These are phyloP conservation scores for Tephrocybe sp. DNA, from an alignment of 768 basidiomycete genomes.

Conservation along the genomic window DNA sequence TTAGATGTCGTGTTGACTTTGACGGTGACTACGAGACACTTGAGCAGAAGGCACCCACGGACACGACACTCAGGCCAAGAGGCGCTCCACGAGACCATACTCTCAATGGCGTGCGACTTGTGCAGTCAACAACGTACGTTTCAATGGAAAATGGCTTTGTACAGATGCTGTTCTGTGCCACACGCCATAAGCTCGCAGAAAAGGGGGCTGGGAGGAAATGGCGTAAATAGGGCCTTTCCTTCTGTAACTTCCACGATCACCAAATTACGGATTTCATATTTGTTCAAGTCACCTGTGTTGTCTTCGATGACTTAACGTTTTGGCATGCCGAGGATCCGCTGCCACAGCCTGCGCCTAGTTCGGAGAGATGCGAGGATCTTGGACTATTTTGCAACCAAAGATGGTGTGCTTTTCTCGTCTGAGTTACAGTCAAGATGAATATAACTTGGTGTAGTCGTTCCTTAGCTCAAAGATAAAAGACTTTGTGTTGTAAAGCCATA, in stretches of 20 bases:
- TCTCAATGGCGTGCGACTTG: no score
- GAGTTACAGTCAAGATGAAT: not conserved
- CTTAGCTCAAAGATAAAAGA: not conserved
- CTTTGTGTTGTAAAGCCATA: not conserved
- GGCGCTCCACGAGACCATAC: no score
- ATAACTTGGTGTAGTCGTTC: slow-evolving; percentile 2
- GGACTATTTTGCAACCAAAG: not conserved
- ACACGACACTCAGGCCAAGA: no score
- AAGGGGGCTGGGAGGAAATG: not conserved
- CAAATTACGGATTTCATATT: not conserved
- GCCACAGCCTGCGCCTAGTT: slow-evolving; percentile 1
- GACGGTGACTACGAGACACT: no score
- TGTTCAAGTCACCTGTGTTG: not conserved
- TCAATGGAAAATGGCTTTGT: not conserved
- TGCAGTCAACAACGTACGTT: not conserved
- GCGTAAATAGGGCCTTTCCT: not conserved
- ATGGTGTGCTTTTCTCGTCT: not conserved
- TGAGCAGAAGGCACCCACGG: no score
- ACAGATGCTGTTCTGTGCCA: not conserved
- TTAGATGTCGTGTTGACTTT: no score
- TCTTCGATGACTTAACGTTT: not conserved
- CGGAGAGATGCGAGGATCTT: slow-evolving; percentile 1
- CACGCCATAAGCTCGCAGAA: not conserved
- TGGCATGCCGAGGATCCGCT: slow-evolving; percentile 14
- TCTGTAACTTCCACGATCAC: not conserved